A percentile compares a stretch with the other conserved stretches of the same genome.
phyloP scores from a whole-genome alignment of 1,284 basidiomycete species.

The Sporisorium exsertum region DNA sequence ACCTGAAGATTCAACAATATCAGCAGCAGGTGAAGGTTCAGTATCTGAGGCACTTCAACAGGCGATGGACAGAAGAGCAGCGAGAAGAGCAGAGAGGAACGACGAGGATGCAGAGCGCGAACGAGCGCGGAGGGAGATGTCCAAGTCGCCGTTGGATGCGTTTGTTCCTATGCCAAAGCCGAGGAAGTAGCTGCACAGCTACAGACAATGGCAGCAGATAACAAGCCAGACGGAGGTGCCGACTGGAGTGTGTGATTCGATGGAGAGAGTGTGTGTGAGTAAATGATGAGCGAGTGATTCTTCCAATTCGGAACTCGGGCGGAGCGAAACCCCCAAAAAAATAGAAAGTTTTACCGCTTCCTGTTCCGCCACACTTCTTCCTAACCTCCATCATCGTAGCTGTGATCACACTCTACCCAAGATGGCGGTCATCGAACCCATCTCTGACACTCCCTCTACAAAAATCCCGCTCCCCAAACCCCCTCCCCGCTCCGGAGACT shows the following conservation, averaged over 20 bases:
- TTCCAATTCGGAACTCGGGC: constrained; percentile 1
- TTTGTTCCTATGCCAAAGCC: constrained; percentile 45
- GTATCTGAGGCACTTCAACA: constrained; percentile 19
- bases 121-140: constrained; percentile 39
- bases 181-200: constrained; percentile 4
- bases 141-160: constrained; percentile 47
- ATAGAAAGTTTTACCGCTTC: not conserved
- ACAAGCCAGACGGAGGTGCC: not conserved
- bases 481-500: constrained; percentile 25
- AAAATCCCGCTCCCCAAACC: constrained; percentile 16
- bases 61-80: constrained; percentile 31
- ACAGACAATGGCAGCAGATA: not conserved
- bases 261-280: not conserved
- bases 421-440: constrained; percentile 30
- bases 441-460: not conserved
- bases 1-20: not conserved
- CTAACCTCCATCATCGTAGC: not conserved
- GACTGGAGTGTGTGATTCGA: not conserved
- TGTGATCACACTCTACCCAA: not conserved
- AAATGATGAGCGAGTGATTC: not conserved
- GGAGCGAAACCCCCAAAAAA: not conserved
- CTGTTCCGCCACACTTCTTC: not conserved
- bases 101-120: constrained; percentile 25
- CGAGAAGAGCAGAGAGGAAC: constrained; percentile 18
- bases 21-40: not conserved